These are phyloP conservation scores for Lobosporangium transversale DNA, from an alignment of 192 early-diverging fungal genomes.

Conservation along the genomic window DNA sequence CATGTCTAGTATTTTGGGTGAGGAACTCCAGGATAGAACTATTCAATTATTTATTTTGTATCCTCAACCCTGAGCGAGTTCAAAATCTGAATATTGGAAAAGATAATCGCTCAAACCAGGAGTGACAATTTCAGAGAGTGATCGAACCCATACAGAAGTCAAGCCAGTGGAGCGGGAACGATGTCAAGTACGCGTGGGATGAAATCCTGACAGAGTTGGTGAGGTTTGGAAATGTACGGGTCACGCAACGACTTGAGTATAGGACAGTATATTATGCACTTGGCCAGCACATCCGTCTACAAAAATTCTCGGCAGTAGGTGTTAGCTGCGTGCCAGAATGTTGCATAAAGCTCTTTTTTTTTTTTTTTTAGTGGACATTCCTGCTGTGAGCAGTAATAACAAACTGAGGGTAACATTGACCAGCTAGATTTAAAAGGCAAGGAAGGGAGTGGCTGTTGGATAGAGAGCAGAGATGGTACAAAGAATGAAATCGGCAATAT, in stretches of 20 bases:
- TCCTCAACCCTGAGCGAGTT: slow-evolving; percentile 56
- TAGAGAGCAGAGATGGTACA: no score
- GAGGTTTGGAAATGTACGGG: slow-evolving; percentile 23
- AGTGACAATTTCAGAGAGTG: slow-evolving; percentile 58
- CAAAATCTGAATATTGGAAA: slow-evolving; percentile 39
- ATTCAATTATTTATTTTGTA: slow-evolving; percentile 56
- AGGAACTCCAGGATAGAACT: slow-evolving; percentile 48
- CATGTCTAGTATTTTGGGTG: slow-evolving; percentile 53
- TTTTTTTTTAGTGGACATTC: no score
- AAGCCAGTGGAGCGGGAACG: slow-evolving; percentile 23
- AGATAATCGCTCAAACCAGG: slow-evolving; percentile 53
- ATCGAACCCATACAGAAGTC: slow-evolving; percentile 45
- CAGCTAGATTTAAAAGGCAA: no score
- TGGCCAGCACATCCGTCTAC: no score
- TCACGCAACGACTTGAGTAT: slow-evolving; percentile 10
- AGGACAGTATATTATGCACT: no score
- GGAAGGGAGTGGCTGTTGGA: no score
- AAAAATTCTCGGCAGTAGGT: slow-evolving; percentile 8
- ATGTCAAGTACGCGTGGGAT: slow-evolving; percentile 26
- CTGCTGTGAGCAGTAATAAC: no score
- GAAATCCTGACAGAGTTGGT: slow-evolving; percentile 27
- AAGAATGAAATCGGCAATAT: no score
- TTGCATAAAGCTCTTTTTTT: no score
- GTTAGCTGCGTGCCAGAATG: background rate
- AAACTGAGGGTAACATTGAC: no score